Evolutionary conservation across 2,329 filamentous ascomycete genomes (phyloP).

Genomic region (Diaporthe sp.): DNA sequence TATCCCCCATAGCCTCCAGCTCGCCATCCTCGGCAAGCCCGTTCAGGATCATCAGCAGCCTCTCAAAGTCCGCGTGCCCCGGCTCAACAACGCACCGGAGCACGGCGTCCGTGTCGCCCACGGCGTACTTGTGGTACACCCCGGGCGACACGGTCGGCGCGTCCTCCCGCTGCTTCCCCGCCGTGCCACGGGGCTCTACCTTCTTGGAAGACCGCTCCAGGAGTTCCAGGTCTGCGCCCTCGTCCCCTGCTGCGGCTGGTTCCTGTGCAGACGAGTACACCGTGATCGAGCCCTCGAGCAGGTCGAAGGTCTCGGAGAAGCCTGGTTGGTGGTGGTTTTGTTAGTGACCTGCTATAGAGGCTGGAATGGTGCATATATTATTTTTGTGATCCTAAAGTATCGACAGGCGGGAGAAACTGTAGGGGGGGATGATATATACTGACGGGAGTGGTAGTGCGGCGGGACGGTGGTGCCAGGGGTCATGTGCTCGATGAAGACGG

Average conservation of each 20-base stretch:
- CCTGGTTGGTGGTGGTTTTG: neutral
- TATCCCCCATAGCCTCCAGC: slow-evolving; percentile 33
- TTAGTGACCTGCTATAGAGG: neutral
- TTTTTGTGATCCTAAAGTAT: neutral
- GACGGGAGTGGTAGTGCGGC: slow-evolving; percentile 35
- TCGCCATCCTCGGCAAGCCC: slow-evolving; percentile 35
- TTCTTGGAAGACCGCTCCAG: slow-evolving; percentile 11
- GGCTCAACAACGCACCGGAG: slow-evolving; percentile 32
- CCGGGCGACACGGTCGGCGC: slow-evolving; percentile 22
- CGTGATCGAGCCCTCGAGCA: slow-evolving; percentile 35
- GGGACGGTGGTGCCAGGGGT: slow-evolving; percentile 37
- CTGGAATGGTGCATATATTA: neutral
- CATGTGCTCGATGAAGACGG: slow-evolving; percentile 37
- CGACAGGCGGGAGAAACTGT: neutral
- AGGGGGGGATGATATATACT: neutral
- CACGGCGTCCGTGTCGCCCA: slow-evolving; percentile 22
- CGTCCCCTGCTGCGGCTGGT: slow-evolving; percentile 15
- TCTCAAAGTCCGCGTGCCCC: slow-evolving; percentile 36
- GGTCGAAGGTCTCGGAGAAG: slow-evolving; percentile 37
- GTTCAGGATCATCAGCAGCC: slow-evolving; percentile 35
- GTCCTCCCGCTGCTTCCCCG: neutral
- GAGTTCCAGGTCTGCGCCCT: neutral
- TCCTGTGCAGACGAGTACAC: slow-evolving; percentile 29
- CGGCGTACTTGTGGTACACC: slow-evolving; percentile 34
- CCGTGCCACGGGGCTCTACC: neutral